A percentile compares a stretch with the other conserved stretches of the same genome.
These are phyloP conservation scores for Salix udensis DNA, from an alignment of 345 rosid genomes.

Conservation along the genomic window DNA sequence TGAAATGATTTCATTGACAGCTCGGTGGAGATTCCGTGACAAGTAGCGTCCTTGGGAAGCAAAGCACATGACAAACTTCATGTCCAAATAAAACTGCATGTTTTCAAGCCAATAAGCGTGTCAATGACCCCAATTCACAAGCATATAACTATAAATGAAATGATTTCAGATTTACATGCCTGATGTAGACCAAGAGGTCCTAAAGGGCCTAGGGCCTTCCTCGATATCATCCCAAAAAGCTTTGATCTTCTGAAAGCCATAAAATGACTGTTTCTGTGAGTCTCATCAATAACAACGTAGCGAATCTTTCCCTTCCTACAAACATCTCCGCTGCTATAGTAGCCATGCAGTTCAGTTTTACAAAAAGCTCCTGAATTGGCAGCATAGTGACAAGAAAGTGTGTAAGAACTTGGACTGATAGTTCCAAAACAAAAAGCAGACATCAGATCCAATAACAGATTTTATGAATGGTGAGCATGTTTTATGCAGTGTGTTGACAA, in stretches of 20 bases:
- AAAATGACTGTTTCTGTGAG: slow-evolving; percentile 91
- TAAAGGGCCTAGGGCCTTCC: slow-evolving; percentile 89
- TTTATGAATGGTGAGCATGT: background rate
- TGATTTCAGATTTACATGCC: slow-evolving; percentile 36
- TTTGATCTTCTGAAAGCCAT: slow-evolving; percentile 95
- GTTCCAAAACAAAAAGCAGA: background rate
- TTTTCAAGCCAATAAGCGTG: slow-evolving; percentile 1
- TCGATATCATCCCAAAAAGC: slow-evolving; percentile 98
- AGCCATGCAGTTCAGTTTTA: slow-evolving; percentile 77
- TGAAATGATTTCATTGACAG: slow-evolving; percentile 76
- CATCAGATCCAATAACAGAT: background rate
- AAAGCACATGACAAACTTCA: slow-evolving; percentile 89
- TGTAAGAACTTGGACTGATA: background rate
- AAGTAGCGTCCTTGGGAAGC: slow-evolving; percentile 97
- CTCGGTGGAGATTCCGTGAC: slow-evolving; percentile 85
- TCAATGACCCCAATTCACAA: background rate
- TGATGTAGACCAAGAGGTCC: slow-evolving; percentile 92
- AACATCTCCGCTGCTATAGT: slow-evolving; percentile 95
- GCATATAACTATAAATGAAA: background rate
- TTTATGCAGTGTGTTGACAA: background rate
- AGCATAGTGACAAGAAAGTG: background rate
- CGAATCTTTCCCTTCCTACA: slow-evolving; percentile 92
- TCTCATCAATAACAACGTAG: slow-evolving; percentile 84
- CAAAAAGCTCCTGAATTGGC: slow-evolving; percentile 70
- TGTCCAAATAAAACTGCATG: slow-evolving; percentile 85